A percentile compares a stretch with the other conserved stretches of the same genome.
Evolutionary conservation across 345 rosid genomes (phyloP).

Genomic region (Erysimum cheiranthoides): DNA sequence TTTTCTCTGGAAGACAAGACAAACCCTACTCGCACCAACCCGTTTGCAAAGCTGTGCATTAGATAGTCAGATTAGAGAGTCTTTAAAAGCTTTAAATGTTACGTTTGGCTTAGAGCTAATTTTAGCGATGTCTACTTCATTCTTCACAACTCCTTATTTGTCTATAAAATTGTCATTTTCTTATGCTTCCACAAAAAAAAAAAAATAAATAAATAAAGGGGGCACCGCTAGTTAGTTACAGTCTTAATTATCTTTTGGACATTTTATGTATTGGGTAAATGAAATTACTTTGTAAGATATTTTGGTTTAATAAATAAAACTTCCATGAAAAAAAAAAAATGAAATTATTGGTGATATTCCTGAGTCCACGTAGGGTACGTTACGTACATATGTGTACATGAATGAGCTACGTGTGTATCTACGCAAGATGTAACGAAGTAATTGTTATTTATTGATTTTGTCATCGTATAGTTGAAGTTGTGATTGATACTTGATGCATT

Average conservation of each 20-base stretch:
- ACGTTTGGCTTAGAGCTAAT: constrained; percentile 25
- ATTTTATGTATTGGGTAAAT: neutral
- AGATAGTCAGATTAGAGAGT: neutral
- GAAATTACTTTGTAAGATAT: too few species aligned
- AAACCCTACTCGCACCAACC: constrained; percentile 24
- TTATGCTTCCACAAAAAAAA: neutral
- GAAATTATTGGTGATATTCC: constrained; percentile 13
- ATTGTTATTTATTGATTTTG: constrained; percentile 1
- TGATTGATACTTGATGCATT: constrained; percentile 3
- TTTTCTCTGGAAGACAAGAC: constrained; percentile 17
- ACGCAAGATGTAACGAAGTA: neutral
- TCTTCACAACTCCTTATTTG: neutral
- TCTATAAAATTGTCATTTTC: constrained; percentile 21
- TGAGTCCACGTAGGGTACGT: constrained; percentile 21
- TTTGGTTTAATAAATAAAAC: too few species aligned
- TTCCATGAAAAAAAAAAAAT: too few species aligned
- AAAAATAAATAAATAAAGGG: neutral
- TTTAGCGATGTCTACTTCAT: neutral
- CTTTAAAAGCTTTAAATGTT: constrained; percentile 6
- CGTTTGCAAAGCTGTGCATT: constrained; percentile 1
- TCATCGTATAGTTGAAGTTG: constrained; percentile 20
- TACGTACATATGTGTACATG: constrained; percentile 1
- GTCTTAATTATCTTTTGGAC: neutral
- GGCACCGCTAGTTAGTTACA: neutral
- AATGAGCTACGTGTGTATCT: constrained; percentile 29